Conservation (phyloP, 345 rosid species). For the Hibiscus mutabilis region DNA sequence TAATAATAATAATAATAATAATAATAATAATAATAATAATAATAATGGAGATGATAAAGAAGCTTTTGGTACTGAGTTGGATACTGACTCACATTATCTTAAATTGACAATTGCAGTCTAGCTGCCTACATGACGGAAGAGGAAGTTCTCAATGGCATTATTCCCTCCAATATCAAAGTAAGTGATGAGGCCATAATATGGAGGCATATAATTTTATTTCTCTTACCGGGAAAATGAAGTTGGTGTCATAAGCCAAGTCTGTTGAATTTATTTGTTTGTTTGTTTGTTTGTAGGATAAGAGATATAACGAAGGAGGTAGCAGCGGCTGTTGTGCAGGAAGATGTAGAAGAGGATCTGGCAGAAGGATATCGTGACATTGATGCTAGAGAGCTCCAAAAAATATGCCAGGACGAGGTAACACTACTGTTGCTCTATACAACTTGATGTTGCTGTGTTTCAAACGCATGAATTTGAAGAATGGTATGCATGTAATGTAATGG, state of each 20-base stretch:
- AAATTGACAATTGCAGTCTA: constrained; percentile 48
- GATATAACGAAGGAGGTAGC: constrained; percentile 85
- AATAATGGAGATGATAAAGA: not conserved
- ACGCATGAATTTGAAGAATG: not conserved
- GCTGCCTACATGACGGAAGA: constrained; percentile 94
- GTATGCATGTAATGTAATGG: not conserved
- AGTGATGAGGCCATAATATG: not conserved
- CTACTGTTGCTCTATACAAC: not conserved
- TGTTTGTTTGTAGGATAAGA: constrained; percentile 64
- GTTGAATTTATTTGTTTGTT: constrained; percentile 11
- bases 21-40: no score
- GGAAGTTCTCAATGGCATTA: constrained; percentile 74
- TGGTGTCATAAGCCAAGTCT: not conserved
- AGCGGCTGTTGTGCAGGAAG: constrained; percentile 86
- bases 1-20: no score
- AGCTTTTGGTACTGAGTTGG: not conserved
- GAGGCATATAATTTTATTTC: not conserved
- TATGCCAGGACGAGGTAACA: constrained; percentile 35
- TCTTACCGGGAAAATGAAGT: not conserved
- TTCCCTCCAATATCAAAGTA: constrained; percentile 89
- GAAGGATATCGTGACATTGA: constrained; percentile 83
- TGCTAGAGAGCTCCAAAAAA: constrained; percentile 59
- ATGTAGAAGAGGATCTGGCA: constrained; percentile 66
- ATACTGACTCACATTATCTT: constrained; percentile 14
- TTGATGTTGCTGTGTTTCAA: not conserved